Evolutionary conservation across 305 asterid species (phyloP), one percentile per base, ranked within the genome.

Genomic region (Solanum aculeatissimum): DNA sequence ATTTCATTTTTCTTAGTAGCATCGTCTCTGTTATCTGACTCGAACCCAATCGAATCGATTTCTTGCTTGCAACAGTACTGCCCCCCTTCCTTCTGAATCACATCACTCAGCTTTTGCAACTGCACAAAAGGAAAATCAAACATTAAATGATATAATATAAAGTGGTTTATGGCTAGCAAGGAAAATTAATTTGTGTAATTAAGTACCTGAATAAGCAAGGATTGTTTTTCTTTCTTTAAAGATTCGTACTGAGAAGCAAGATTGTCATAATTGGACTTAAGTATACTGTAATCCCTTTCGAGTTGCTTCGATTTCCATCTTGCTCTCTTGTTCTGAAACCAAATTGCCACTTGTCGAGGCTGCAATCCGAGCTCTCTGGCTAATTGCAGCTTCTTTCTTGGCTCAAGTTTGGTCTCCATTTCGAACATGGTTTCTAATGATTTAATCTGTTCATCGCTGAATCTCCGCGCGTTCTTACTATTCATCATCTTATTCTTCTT

Each of bases 271-370:
- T 78, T 77, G 16, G 90, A 74, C 47, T 84, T 11, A 25, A 93
- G 66, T 0, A 66, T 5, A 23, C 18, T 15, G 81, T 90, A 89
- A 45, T 93, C 93, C 53, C 82, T 88, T 84, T 92, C 91, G 32
- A 93, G 85, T 63, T 87, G 92, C 90, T 91, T 93, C 1, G 93
- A 90, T 27, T 93, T 93, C 91, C 94, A 91, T 7, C 94, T 84
- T 1, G 97, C 97, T 49, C 95, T 84, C 87, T 86, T 91, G 86
- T 93, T 93, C 83, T 93, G 97, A 45, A 92, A 93, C 97, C 97
- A 93, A 15, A 93, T 92, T 2, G 82, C 82, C 9, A 75, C 82
- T 19, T 75, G 82, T 9, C 82, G 82, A 27, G 82, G 95, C 83
- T 91, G 94, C 40, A 93, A 83, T 2, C 94, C 96, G 7, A 93